Evolutionary conservation across 1,139 yeast genomes (phyloP).

Genomic region (Geotrichum cucujoidarum): DNA sequence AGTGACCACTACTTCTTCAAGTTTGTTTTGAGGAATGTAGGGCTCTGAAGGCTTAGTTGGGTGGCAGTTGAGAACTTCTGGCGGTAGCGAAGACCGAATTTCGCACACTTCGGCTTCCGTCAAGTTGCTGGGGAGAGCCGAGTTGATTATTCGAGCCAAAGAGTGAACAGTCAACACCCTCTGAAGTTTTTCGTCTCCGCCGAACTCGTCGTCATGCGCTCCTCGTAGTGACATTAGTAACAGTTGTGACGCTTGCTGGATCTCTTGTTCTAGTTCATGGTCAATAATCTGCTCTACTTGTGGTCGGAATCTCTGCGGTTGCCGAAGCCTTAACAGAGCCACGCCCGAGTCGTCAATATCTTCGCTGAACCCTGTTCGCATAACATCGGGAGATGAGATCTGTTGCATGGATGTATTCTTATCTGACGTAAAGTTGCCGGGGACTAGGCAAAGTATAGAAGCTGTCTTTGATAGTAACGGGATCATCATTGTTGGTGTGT

Average conservation of each 20-base stretch:
- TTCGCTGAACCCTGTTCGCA: no score
- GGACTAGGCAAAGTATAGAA: no score
- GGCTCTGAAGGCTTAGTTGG: conserved; percentile 1
- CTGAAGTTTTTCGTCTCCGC: conserved; percentile 12
- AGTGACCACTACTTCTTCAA: conserved; percentile 13
- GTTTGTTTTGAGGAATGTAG: conserved; percentile 11
- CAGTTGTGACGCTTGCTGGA: conserved; percentile 13
- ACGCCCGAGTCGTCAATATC: no score
- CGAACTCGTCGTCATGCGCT: background rate
- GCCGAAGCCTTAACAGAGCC: no score
- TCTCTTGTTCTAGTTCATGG: conserved; percentile 9
- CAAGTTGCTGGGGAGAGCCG: conserved; percentile 9
- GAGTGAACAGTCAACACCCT: conserved; percentile 12
- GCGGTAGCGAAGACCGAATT: conserved; percentile 9
- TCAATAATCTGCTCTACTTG: background rate
- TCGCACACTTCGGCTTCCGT: conserved; percentile 14
- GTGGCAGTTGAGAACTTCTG: conserved; percentile 3
- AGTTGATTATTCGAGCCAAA: conserved; percentile 6
- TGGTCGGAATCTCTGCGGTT: background rate
- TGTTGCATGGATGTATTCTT: no score
- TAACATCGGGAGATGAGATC: no score
- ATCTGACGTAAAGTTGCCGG: no score
- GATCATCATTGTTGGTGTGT: no score
- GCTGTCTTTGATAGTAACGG: no score
- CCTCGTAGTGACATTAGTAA: conserved; percentile 13